Base-by-base conservation (phyloP, 1,139 yeast genomes). In the Saccharomycopsis hybrid region DNA sequence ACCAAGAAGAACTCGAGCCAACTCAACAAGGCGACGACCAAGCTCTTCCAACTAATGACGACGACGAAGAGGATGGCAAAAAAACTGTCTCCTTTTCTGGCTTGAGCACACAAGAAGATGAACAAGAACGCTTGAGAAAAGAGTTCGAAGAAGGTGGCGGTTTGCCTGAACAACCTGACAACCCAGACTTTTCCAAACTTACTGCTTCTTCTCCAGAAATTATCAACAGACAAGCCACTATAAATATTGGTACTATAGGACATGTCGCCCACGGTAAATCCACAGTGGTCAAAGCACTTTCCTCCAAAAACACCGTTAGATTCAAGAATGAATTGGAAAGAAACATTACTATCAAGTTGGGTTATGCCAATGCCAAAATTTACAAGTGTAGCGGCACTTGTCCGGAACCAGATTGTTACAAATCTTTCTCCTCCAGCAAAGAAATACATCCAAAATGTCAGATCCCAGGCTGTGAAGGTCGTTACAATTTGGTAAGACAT, bases 261-360 rank as follows among this genome's bases (percentile, higher is more conserved):
- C 98, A 92, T 69, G 99, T 94, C 62, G 98, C 97, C 53, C 99
- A 94, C 74, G 99, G 99, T 72, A 94, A 94, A 69, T 85, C 96
- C 49, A 94, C 99, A 8, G 98, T 94, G 50, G 98, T 94, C 49
- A 86, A 95, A 72, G 99, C 99, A 58, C 94, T 94, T 59, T 90
- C 97, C 2, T 98, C 98, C 54, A 97, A 94, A 43, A 98, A 92
- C 69, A 94, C 98, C 18, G 98, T 94, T 59, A 86, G 98, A 71
- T 94, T 94, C 78, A 92, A 90, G 77, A 96, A 90, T 71, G 97
- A 92, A 69, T 78, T 94, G 66, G 98, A 94, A 76, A 88, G 99
- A 80, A 94, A 94, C 65, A 94, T 94, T 75, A 94, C 98, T 63
- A 94, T 94, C 67, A 92, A 94, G 72, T 78, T 94, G 63, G 98